These are phyloP conservation scores for Arthrobotrys entomopaga DNA, from an alignment of 2,329 filamentous ascomycete species.

Conservation along the genomic window DNA sequence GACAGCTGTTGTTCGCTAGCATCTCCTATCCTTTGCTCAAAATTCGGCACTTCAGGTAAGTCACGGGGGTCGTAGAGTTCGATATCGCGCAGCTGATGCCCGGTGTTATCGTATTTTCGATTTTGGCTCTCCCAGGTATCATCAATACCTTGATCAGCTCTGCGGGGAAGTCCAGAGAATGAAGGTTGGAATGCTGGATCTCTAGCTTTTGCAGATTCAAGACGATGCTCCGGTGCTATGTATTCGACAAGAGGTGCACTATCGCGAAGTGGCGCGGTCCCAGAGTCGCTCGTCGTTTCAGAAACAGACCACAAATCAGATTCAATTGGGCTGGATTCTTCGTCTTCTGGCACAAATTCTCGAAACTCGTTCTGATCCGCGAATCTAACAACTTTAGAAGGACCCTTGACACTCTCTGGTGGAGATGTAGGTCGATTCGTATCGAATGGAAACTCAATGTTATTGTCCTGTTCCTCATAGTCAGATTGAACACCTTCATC, in stretches of 20 bases:
- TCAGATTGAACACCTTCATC: constrained; percentile 44
- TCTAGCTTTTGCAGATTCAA: no score
- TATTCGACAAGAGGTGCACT: neutral
- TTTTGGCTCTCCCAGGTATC: neutral
- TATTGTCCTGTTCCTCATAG: constrained; percentile 4
- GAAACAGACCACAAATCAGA: constrained; percentile 23
- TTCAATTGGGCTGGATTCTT: constrained; percentile 24
- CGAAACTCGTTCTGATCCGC: constrained; percentile 30
- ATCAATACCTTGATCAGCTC: constrained; percentile 27
- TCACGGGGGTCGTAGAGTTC: no score
- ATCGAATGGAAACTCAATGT: constrained; percentile 5
- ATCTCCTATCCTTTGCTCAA: no score
- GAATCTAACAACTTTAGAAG: constrained; percentile 40
- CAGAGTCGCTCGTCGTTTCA: constrained; percentile 12
- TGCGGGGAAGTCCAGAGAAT: no score
- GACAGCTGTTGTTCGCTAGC: no score
- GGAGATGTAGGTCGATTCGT: constrained; percentile 12
- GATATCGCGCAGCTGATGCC: no score
- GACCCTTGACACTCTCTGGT: constrained; percentile 23
- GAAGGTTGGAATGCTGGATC: no score
- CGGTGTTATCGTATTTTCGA: no score
- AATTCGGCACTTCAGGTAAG: no score
- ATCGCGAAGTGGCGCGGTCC: constrained; percentile 8
- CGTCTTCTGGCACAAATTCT: constrained; percentile 26
- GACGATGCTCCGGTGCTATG: neutral